These are phyloP conservation scores for Dictyophora rubrovolvata DNA, from an alignment of 768 basidiomycete genomes.

Conservation along the genomic window DNA sequence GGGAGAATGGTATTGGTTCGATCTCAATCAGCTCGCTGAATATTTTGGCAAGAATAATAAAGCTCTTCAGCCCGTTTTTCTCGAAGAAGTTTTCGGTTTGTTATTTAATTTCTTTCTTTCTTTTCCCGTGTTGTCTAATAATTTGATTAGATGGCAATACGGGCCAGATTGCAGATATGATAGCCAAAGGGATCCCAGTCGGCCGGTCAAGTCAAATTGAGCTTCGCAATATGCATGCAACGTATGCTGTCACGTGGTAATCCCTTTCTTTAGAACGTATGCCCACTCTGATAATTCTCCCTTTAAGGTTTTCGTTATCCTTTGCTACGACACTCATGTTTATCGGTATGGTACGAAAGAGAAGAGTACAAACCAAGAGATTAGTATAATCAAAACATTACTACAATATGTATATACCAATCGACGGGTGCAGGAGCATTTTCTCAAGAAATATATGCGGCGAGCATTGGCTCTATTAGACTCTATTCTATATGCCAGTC, in stretches of 20 bases:
- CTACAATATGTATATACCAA: background rate
- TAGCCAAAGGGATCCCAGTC: constrained; percentile 70
- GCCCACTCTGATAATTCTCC: background rate
- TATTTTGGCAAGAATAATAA: constrained; percentile 62
- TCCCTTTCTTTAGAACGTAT: constrained; percentile 13
- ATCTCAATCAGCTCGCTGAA: constrained; percentile 71
- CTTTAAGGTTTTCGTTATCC: constrained; percentile 76
- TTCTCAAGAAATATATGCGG: background rate
- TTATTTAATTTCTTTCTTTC: constrained; percentile 3
- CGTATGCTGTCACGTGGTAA: constrained; percentile 93
- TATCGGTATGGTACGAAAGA: constrained; percentile 37
- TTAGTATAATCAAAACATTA: background rate
- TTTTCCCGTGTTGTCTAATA: background rate
- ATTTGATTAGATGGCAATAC: constrained; percentile 66
- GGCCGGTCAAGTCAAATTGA: constrained; percentile 79
- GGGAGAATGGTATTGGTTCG: constrained; percentile 89
- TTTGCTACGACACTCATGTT: constrained; percentile 82
- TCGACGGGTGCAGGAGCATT: too few species aligned
- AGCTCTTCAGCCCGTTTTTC: constrained; percentile 75
- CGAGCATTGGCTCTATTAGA: background rate
- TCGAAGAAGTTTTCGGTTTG: constrained; percentile 89
- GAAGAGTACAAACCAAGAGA: background rate
- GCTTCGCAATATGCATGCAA: constrained; percentile 85
- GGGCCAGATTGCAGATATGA: constrained; percentile 51
- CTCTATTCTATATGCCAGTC: constrained; percentile 68